Conservation (phyloP, 148 eudicot genomes). For the Persicaria tinctoria region DNA sequence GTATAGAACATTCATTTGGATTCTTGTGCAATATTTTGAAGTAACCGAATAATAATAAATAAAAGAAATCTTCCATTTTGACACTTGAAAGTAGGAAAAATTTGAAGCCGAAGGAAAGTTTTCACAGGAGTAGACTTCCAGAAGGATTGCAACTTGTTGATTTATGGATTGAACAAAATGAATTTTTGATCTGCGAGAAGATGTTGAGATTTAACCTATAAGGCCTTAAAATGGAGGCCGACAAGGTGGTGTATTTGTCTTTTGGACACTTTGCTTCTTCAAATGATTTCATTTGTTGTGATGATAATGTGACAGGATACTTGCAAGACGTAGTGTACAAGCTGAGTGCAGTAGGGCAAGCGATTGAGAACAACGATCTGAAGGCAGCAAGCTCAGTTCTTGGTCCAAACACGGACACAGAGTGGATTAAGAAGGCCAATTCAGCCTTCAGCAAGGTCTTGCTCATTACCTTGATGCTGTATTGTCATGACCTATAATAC, state of each 20-base stretch:
- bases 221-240: background rate
- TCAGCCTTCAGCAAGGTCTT: slow-evolving; percentile 71
- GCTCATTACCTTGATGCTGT: background rate
- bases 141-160: background rate
- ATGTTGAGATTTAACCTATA: background rate
- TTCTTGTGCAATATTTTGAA: background rate
- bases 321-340: slow-evolving; percentile 83
- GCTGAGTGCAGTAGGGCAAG: slow-evolving; percentile 80
- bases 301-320: slow-evolving; percentile 44
- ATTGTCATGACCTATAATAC: background rate
- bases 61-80: background rate
- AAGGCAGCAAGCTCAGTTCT: slow-evolving; percentile 66
- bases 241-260: background rate
- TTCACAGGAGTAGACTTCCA: background rate
- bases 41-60: background rate
- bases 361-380: slow-evolving; percentile 90
- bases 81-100: background rate
- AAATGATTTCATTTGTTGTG: background rate
- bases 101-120: background rate
- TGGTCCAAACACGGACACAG: slow-evolving; percentile 46
- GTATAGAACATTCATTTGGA: background rate
- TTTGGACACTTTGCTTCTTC: background rate
- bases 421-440: slow-evolving; percentile 83
- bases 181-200: background rate
- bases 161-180: background rate